Percentiles rank a stretch among this genome's conserved stretches.
These are phyloP conservation scores for Chaetomium globosum DNA, from an alignment of 2,329 filamentous ascomycete species.

Conservation along the genomic window DNA sequence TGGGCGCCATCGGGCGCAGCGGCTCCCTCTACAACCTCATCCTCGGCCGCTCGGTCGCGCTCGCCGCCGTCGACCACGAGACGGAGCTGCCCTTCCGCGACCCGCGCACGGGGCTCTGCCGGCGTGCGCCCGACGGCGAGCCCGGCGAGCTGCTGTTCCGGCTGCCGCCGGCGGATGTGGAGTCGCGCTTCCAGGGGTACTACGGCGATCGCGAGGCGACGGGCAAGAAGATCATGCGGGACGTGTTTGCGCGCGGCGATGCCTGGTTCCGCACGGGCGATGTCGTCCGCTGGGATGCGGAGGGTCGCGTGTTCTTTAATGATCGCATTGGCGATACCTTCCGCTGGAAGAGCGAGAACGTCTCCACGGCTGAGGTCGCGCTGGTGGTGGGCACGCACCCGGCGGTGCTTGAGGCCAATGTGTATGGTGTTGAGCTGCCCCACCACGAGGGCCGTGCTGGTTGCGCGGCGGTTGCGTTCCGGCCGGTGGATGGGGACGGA, in stretches of 20 bases:
- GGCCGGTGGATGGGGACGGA: constrained; percentile 47
- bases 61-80: constrained; percentile 72
- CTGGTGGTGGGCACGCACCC: constrained; percentile 70
- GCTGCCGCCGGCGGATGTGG: constrained; percentile 67
- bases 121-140: constrained; percentile 58
- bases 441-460: constrained; percentile 83
- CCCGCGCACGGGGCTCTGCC: constrained; percentile 69
- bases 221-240: constrained; percentile 70
- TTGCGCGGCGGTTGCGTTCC: constrained; percentile 70
- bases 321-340: constrained; percentile 80
- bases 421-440: constrained; percentile 79
- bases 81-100: constrained; percentile 70
- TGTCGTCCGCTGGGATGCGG: constrained; percentile 67
- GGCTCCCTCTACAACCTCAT: constrained; percentile 64
- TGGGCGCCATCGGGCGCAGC: constrained; percentile 76
- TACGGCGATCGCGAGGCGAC: constrained; percentile 73
- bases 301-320: constrained; percentile 76
- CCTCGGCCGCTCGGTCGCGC: constrained; percentile 53
- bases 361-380: constrained; percentile 80
- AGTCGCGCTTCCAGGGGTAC: constrained; percentile 76
- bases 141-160: constrained; percentile 75
- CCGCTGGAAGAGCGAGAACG: constrained; percentile 82
- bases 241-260: constrained; percentile 75
- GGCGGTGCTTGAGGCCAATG: constrained; percentile 74
- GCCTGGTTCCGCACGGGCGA: constrained; percentile 86